phyloP scores from a whole-genome alignment of 176 grass and related monocot species.

The Dactylis glomerata region DNA sequence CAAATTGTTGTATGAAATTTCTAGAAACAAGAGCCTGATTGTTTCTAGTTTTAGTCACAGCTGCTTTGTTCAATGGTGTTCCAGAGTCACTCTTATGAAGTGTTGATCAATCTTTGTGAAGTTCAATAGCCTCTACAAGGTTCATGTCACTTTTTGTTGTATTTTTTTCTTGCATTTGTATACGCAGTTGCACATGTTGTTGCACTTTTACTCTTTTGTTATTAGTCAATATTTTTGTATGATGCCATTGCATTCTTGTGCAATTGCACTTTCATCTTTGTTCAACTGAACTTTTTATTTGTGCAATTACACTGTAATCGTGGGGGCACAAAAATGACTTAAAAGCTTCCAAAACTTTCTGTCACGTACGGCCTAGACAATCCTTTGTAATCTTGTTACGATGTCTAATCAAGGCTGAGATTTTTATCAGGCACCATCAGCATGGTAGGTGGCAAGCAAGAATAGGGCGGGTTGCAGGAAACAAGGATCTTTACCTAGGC shows the following conservation, averaged over 20 bases:
- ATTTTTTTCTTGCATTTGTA: neutral
- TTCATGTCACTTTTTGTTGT: neutral
- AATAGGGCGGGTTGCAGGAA: conserved; percentile 73
- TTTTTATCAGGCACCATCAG: conserved; percentile 58
- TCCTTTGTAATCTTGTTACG: neutral
- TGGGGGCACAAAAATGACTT: neutral
- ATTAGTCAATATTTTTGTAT: neutral
- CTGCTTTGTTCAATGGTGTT: neutral
- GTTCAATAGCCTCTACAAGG: neutral
- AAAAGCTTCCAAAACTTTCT: neutral
- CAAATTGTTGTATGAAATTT: neutral
- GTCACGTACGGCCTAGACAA: neutral
- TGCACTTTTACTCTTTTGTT: neutral
- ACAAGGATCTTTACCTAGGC: conserved; percentile 72
- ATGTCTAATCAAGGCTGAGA: neutral
- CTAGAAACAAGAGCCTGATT: neutral
- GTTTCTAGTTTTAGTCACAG: neutral
- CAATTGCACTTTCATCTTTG: neutral
- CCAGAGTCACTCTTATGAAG: neutral
- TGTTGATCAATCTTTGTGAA: neutral
- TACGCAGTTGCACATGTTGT: neutral
- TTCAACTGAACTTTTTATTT: neutral
- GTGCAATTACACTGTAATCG: neutral
- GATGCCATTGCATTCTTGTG: neutral
- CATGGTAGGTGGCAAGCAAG: conserved; percentile 62